Conservation (phyloP, 495 filamentous ascomycete genomes). For the Tuber brumale region DNA sequence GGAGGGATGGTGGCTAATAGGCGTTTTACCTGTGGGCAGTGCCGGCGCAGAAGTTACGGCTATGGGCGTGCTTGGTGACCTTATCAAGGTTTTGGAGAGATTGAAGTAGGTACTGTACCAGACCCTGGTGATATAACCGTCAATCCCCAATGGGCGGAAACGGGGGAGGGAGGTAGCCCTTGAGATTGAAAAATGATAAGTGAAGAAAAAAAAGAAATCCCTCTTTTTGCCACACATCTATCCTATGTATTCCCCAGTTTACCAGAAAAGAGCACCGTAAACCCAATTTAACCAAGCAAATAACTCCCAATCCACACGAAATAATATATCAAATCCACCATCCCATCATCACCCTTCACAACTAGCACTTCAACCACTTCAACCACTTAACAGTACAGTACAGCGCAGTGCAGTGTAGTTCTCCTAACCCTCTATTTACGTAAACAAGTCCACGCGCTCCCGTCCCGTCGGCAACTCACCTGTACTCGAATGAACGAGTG, state of each 20-base stretch:
- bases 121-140: neutral
- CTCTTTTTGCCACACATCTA: too few relatives aligned
- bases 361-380: too few relatives aligned
- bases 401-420: too few relatives aligned
- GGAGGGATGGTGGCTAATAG: neutral
- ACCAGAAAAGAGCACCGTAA: neutral
- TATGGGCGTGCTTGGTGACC: constrained; percentile 86
- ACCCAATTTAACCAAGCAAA: neutral
- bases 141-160: neutral
- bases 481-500: too few relatives aligned
- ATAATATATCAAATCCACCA: too few relatives aligned
- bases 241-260: neutral
- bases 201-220: neutral
- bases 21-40: constrained; percentile 27
- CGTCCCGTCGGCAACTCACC: too few relatives aligned
- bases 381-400: too few relatives aligned
- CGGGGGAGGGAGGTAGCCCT: neutral
- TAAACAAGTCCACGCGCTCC: too few relatives aligned
- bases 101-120: constrained; percentile 24
- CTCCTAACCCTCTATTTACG: too few relatives aligned
- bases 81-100: constrained; percentile 67
- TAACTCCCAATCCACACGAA: neutral
- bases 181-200: neutral
- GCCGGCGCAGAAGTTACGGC: constrained; percentile 93
- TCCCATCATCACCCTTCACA: too few relatives aligned